Evolutionary conservation across 495 filamentous ascomycete species (phyloP).

Genomic region (Hyaloscypha bicolor): DNA sequence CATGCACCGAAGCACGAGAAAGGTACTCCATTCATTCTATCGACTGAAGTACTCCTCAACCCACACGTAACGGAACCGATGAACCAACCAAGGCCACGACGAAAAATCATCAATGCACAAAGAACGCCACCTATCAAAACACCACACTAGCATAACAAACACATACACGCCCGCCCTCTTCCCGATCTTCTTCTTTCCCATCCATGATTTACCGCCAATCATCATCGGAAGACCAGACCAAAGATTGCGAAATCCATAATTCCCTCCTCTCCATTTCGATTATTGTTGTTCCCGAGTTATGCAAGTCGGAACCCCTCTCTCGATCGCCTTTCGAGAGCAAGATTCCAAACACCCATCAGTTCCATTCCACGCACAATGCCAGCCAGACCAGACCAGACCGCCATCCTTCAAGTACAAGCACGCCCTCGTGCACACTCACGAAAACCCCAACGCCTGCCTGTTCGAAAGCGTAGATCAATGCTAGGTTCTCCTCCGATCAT

Average conservation of each 20-base stretch:
- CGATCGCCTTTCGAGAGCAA: neutral
- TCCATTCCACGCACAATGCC: neutral
- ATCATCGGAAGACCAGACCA: neutral
- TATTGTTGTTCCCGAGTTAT: neutral
- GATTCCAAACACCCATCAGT: neutral
- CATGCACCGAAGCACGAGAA: neutral
- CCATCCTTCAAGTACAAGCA: constrained; percentile 9
- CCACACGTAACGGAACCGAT: neutral
- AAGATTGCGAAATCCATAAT: neutral
- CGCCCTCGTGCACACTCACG: neutral
- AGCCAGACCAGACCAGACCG: constrained; percentile 2
- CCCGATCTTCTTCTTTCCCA: neutral
- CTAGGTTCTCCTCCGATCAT: constrained; percentile 25
- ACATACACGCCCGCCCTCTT: neutral
- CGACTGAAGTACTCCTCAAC: neutral
- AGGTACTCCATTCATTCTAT: constrained; percentile 1
- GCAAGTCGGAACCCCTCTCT: neutral
- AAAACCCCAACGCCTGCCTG: constrained; percentile 4
- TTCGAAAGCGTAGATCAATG: neutral
- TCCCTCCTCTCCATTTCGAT: neutral
- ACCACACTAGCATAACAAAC: constrained; percentile 12
- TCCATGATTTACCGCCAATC: neutral
- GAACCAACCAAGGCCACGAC: neutral
- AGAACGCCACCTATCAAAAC: constrained; percentile 27
- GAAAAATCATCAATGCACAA: neutral